Evolutionary conservation across 2,329 filamentous ascomycete species (phyloP).

Genomic region (Colletotrichum liaoningense): DNA sequence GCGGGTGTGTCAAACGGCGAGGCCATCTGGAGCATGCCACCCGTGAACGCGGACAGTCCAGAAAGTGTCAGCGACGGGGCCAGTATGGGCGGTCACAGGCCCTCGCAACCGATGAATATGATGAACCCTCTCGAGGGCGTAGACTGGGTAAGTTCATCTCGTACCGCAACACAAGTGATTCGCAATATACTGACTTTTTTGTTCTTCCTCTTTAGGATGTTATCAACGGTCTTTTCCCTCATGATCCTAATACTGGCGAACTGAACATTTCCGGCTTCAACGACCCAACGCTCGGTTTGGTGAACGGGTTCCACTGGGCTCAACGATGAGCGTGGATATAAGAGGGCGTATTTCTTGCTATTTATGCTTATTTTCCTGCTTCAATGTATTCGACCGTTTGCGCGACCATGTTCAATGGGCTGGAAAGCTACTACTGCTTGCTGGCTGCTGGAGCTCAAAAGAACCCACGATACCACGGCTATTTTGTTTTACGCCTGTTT

Average conservation of each 20-base stretch:
- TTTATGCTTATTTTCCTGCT: not conserved
- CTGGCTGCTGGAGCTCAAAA: not conserved
- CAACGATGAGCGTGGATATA: constrained; percentile 19
- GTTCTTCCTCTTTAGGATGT: constrained; percentile 42
- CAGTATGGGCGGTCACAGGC: constrained; percentile 41
- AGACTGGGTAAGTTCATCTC: constrained; percentile 69
- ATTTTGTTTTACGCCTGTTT: not conserved
- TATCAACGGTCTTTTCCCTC: constrained; percentile 51
- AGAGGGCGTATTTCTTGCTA: not conserved
- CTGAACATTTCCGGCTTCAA: constrained; percentile 51
- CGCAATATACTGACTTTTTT: not conserved
- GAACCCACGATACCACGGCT: constrained; percentile 5
- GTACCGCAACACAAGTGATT: not conserved
- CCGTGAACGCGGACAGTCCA: constrained; percentile 52
- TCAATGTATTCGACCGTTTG: not conserved
- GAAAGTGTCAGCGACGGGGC: constrained; percentile 56
- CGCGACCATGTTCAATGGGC: not conserved
- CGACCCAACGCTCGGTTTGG: constrained; percentile 47
- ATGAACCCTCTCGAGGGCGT: constrained; percentile 60
- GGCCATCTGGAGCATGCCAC: constrained; percentile 56
- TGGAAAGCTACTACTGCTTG: not conserved
- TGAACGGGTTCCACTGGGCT: constrained; percentile 42
- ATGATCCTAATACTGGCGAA: constrained; percentile 51
- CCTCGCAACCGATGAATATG: constrained; percentile 30
- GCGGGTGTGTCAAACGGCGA: constrained; percentile 61